phyloP scores from a whole-genome alignment of 352 stramenopile species.

The Globisporangium heterothallicum region DNA sequence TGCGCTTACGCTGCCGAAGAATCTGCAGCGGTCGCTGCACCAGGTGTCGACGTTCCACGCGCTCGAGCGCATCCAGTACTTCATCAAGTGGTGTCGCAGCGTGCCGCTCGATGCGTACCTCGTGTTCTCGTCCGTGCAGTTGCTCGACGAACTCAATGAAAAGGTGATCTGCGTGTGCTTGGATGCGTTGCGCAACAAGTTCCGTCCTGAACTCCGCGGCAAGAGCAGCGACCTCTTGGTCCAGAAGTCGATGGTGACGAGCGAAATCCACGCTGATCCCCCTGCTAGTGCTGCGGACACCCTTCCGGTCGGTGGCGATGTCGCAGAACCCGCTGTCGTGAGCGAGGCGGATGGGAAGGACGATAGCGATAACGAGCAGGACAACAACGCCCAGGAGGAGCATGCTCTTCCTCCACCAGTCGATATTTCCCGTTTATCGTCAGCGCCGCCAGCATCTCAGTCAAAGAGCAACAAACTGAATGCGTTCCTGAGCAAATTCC shows the following conservation, averaged over 20 bases:
- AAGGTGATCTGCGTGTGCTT: constrained; percentile 54
- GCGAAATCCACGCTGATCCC: background rate
- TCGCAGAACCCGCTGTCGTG: background rate
- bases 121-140: constrained; percentile 73
- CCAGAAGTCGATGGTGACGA: background rate
- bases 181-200: constrained; percentile 53
- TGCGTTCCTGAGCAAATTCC: constrained; percentile 68
- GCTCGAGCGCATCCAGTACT: constrained; percentile 81
- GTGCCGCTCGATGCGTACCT: constrained; percentile 59
- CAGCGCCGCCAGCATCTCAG: background rate
- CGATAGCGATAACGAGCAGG: background rate
- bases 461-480: constrained; percentile 31
- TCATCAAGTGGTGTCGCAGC: constrained; percentile 76
- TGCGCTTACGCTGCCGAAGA: constrained; percentile 52
- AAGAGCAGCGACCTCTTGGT: background rate
- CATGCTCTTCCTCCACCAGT: background rate
- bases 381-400: background rate
- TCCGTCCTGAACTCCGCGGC: constrained; percentile 22
- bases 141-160: constrained; percentile 76
- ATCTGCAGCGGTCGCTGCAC: constrained; percentile 59
- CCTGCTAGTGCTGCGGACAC: too few relatives aligned
- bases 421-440: background rate
- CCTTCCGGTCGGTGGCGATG: background rate
- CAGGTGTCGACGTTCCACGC: constrained; percentile 75
- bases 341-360: constrained; percentile 3